Conservation (phyloP, 1,284 basidiomycete genomes). For the Pseudomicrostroma phylloplanum region DNA sequence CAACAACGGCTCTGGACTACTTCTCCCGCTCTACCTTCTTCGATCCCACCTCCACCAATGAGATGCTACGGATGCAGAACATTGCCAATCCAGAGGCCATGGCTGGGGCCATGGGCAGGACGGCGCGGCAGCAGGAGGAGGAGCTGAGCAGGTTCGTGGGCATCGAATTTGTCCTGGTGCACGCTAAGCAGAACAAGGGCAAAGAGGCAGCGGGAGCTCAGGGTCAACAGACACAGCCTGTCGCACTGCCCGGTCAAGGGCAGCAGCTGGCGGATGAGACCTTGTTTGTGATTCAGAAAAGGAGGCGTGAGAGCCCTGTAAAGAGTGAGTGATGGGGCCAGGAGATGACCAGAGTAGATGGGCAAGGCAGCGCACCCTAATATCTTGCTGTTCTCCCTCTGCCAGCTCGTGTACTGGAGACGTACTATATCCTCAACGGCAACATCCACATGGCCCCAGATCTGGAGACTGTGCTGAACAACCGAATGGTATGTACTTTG, state of each 20-base stretch:
- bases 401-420: not conserved
- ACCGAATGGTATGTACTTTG: not conserved
- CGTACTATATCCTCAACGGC: slow-evolving; percentile 6
- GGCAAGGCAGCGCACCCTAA: too few species aligned
- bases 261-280: slow-evolving; percentile 1
- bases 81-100: slow-evolving; percentile 20
- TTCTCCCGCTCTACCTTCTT: slow-evolving; percentile 45
- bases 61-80: slow-evolving; percentile 49
- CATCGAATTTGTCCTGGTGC: slow-evolving; percentile 40
- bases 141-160: slow-evolving; percentile 40
- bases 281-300: slow-evolving; percentile 1
- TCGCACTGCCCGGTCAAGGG: not conserved
- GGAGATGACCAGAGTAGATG: too few species aligned
- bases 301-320: not conserved
- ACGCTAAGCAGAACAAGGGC: slow-evolving; percentile 14
- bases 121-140: slow-evolving; percentile 23
- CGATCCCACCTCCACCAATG: slow-evolving; percentile 41
- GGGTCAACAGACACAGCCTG: not conserved
- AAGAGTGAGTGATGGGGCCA: not conserved
- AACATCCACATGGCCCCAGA: slow-evolving; percentile 4
- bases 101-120: not conserved
- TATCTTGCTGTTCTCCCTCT: too few species aligned
- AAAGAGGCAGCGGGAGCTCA: not conserved
- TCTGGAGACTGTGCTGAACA: not conserved
- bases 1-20: slow-evolving; percentile 27